These are phyloP conservation scores for Calonectria henricotiae DNA, from an alignment of 2,329 filamentous ascomycete species.

Conservation along the genomic window DNA sequence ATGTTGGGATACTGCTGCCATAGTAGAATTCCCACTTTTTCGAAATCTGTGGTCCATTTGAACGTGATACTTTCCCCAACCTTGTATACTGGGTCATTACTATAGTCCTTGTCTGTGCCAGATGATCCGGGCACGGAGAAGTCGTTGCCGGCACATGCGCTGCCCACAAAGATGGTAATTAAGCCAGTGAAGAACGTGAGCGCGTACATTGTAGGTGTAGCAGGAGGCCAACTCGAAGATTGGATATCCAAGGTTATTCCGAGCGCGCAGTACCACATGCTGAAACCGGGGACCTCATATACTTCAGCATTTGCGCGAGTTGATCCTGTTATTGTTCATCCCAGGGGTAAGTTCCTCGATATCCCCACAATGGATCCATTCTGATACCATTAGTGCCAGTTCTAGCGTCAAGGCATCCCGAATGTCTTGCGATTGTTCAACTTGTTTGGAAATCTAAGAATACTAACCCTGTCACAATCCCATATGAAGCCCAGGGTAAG, in stretches of 20 bases:
- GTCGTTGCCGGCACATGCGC: not conserved
- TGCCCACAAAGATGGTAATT: not conserved
- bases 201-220: not conserved
- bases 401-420: too few species aligned
- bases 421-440: too few species aligned
- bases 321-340: not conserved
- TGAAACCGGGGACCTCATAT: not conserved
- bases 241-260: not conserved
- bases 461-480: too few species aligned
- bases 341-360: not conserved
- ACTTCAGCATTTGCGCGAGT: not conserved
- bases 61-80: conserved; percentile 4
- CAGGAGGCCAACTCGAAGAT: not conserved
- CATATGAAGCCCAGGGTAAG: not conserved
- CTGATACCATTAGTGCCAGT: too few species aligned
- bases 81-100: not conserved
- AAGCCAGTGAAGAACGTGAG: not conserved
- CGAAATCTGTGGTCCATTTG: not conserved
- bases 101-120: not conserved
- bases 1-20: conserved; percentile 8
- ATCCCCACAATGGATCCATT: not conserved
- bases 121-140: not conserved
- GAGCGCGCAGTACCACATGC: not conserved
- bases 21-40: conserved; percentile 3
- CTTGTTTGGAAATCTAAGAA: not conserved